phyloP scores from a whole-genome alignment of 2,329 filamentous ascomycete species.

The Hymenotorrendiella dingleyae region DNA sequence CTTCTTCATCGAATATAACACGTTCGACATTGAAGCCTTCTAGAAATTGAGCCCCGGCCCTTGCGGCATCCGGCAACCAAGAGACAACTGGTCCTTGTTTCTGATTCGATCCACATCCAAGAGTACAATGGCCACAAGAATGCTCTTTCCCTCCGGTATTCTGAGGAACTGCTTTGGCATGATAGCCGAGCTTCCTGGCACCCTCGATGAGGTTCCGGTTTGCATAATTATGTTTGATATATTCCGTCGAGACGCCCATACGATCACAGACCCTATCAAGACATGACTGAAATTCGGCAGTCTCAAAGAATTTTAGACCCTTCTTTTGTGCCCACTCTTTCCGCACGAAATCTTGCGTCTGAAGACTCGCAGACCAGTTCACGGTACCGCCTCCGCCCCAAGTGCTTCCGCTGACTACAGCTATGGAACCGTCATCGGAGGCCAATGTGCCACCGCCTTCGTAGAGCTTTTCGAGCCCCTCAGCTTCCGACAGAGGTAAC shows the following conservation, averaged over 20 bases:
- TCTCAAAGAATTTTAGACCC: slow-evolving; percentile 68
- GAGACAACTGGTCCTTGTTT: slow-evolving; percentile 75
- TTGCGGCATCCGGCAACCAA: slow-evolving; percentile 74
- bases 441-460: slow-evolving; percentile 57
- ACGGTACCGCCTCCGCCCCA: slow-evolving; percentile 86
- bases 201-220: slow-evolving; percentile 73
- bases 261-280: slow-evolving; percentile 72
- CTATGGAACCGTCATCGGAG: slow-evolving; percentile 52
- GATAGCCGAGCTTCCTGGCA: slow-evolving; percentile 65
- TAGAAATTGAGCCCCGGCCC: slow-evolving; percentile 72
- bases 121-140: slow-evolving; percentile 61
- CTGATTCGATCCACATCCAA: slow-evolving; percentile 58
- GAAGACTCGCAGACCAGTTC: slow-evolving; percentile 53
- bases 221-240: slow-evolving; percentile 65
- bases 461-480: slow-evolving; percentile 58
- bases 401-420: slow-evolving; percentile 60
- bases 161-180: slow-evolving; percentile 64
- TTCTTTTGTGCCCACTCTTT: slow-evolving; percentile 68
- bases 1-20: slow-evolving; percentile 58
- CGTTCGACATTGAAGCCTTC: slow-evolving; percentile 73
- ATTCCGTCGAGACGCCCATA: slow-evolving; percentile 66
- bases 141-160: slow-evolving; percentile 72
- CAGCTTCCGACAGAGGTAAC: slow-evolving; percentile 65
- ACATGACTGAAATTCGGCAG: slow-evolving; percentile 67
- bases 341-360: slow-evolving; percentile 69